These are phyloP conservation scores for Pulchroboletus neoregius DNA, from an alignment of 1,284 basidiomycete species.

Conservation along the genomic window DNA sequence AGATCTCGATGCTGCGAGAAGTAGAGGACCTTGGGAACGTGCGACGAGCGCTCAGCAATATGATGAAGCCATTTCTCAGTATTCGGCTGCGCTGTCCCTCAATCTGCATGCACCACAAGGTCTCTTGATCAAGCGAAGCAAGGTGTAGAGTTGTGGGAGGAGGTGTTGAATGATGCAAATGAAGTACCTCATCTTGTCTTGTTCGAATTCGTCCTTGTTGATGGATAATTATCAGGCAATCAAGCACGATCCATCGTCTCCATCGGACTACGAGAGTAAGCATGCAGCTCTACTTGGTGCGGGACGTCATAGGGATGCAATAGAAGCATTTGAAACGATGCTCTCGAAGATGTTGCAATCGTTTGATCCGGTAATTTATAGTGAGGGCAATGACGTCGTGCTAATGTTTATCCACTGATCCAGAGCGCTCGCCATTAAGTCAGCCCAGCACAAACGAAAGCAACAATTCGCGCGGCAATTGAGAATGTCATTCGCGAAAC, in stretches of 20 bases:
- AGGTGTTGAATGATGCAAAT: not conserved
- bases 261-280: constrained; percentile 7
- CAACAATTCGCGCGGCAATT: no score
- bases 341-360: constrained; percentile 1
- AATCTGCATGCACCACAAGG: not conserved
- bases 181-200: not conserved
- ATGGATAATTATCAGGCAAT: not conserved
- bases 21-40: not conserved
- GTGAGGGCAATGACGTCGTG: no score
- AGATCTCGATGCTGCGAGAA: not conserved
- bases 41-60: not conserved
- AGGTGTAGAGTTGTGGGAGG: not conserved
- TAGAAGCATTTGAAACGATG: constrained; percentile 1
- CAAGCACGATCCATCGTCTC: constrained; percentile 1
- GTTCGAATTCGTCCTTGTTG: not conserved
- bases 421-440: no score
- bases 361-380: no score
- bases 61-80: not conserved
- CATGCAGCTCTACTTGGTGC: not conserved
- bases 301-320: not conserved
- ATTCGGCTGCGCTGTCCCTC: not conserved
- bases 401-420: no score
- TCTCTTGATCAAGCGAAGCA: not conserved
- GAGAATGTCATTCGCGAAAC: no score
- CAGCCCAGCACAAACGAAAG: no score